Evolutionary conservation across 768 basidiomycete genomes (phyloP).

Genomic region (Lactarius deliciosus): DNA sequence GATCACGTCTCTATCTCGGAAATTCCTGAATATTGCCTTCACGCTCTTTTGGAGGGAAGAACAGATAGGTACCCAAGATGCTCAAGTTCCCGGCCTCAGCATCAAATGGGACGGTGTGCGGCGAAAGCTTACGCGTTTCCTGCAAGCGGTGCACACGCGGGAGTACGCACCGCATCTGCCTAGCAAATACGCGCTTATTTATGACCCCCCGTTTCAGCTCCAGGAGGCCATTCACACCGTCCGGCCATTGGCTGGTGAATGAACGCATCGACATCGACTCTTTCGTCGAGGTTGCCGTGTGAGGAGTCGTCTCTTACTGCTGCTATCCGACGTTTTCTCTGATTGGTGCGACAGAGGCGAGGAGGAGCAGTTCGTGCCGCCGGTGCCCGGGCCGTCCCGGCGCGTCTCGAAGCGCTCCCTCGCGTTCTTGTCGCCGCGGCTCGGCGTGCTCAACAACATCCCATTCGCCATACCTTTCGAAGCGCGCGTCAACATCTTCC

Average conservation of each 20-base stretch:
- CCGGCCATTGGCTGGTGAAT: conserved; percentile 80
- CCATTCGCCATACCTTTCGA: conserved; percentile 95
- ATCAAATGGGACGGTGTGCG: conserved; percentile 68
- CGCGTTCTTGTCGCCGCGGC: conserved; percentile 74
- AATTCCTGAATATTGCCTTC: conserved; percentile 83
- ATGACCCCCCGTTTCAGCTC: conserved; percentile 52
- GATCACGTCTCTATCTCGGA: conserved; percentile 67
- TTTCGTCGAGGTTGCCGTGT: conserved; percentile 89
- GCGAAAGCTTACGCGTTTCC: conserved; percentile 71
- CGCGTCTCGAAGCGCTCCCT: conserved; percentile 64
- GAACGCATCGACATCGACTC: conserved; percentile 56
- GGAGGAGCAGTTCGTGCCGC: conserved; percentile 52
- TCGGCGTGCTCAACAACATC: conserved; percentile 92
- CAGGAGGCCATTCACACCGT: conserved; percentile 75
- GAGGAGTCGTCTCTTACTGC: conserved; percentile 34
- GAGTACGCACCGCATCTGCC: conserved; percentile 56
- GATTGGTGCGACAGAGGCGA: conserved; percentile 50
- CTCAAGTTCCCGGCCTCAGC: conserved; percentile 42
- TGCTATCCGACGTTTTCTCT: conserved; percentile 8
- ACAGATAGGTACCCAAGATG: conserved; percentile 41
- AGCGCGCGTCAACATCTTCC: conserved; percentile 85
- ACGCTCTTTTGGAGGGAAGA: conserved; percentile 69
- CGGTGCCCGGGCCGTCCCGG: conserved; percentile 29
- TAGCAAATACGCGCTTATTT: conserved; percentile 3
- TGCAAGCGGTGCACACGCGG: conserved; percentile 81